Evolutionary conservation across 2,329 filamentous ascomycete species (phyloP), one percentile per base, ranked within the genome.

Genomic region (Trichoderma polysporum): DNA sequence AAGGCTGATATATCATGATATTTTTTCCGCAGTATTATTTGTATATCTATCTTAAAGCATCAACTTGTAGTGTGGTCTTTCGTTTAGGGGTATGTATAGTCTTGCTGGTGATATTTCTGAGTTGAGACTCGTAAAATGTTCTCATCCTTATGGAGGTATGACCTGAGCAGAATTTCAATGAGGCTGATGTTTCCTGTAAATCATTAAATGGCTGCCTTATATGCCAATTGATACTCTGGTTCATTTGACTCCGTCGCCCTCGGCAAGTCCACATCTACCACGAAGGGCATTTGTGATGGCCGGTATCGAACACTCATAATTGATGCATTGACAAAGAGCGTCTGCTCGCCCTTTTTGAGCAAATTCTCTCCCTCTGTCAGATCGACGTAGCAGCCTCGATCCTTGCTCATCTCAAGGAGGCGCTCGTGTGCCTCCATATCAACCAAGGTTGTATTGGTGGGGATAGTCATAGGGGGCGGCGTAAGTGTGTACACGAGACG

Each of bases 301-400:
- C 73, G 66, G 19, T 82, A 79, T 7, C 75, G 68, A 2, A 78
- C 71, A 3, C 83, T 79, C 75, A 86, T 78, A 29, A 88, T 82
- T 0, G 87, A 79, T 1, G 86, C 86, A 73, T 89, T 90, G 10
- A 90, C 77, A 71, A 89, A 88, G 7, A 89, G 72, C 0, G 86
- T 89, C 69, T 87, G 80, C 49, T 77, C 73, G 0, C 82, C 83
- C 8, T 52, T 58, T 33, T 75, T 54, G 0, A 83, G n/a, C 1
- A 70, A 71, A 27, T 73, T 68, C n/a, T 71, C 66, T 25, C 79
- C 76, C 2, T 74, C 71, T 0, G 74, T 73, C 60, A 81, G 76
- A 39, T 83, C 84, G 2, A 82, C 76, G 15, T 73, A 66, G 15
- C 74, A 74, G 50, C 73, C 80, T 15, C 76, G 71, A 49, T 76